phyloP scores from a whole-genome alignment of 768 basidiomycete species.

The Trichaptum fuscoviolaceum region DNA sequence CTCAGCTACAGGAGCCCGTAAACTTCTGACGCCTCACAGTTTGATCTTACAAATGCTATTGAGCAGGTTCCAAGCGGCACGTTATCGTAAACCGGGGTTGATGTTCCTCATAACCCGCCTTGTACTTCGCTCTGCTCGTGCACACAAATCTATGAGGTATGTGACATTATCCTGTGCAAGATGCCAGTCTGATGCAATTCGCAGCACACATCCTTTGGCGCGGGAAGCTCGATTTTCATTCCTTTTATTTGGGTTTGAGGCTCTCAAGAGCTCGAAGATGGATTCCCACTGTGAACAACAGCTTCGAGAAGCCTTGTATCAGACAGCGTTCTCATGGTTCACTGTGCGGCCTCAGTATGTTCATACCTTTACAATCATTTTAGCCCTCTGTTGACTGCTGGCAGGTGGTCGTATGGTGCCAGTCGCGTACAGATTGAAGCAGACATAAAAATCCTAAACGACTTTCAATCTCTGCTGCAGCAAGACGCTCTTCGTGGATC shows the following conservation, averaged over 20 bases:
- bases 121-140: conserved; percentile 74
- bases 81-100: conserved; percentile 78
- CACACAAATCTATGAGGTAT: conserved; percentile 71
- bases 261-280: conserved; percentile 80
- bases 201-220: conserved; percentile 86
- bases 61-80: conserved; percentile 89
- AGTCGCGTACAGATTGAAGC: conserved; percentile 86
- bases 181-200: conserved; percentile 2
- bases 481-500: conserved; percentile 63
- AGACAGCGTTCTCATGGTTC: conserved; percentile 88
- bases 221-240: conserved; percentile 89
- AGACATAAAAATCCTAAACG: conserved; percentile 81
- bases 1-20: conserved; percentile 59
- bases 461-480: conserved; percentile 75
- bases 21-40: conserved; percentile 76
- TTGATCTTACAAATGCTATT: conserved; percentile 84
- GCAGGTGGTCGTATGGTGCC: conserved; percentile 94
- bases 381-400: neutral
- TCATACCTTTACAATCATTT: neutral
- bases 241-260: conserved; percentile 89
- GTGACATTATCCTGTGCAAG: conserved; percentile 10
- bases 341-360: conserved; percentile 86
- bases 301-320: conserved; percentile 72
- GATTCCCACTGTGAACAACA: conserved; percentile 77
- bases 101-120: conserved; percentile 83